These are phyloP conservation scores for Calonectria leucothoes DNA, from an alignment of 2,329 filamentous ascomycete genomes.

Conservation along the genomic window DNA sequence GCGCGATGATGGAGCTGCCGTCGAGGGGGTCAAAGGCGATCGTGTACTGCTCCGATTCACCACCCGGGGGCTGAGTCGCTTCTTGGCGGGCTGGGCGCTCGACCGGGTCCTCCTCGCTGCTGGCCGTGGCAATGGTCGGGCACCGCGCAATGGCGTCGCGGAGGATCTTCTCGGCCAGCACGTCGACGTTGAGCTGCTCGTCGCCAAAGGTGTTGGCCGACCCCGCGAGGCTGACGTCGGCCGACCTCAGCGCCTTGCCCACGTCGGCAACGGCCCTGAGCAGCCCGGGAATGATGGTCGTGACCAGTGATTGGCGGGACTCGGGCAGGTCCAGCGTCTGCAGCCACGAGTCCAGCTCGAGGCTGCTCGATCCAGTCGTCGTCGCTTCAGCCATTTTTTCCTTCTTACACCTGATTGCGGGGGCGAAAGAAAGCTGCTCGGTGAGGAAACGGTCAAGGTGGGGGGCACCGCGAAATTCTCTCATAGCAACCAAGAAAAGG, in stretches of 20 bases:
- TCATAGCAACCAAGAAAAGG: constrained; percentile 2
- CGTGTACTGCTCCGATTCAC: constrained; percentile 60
- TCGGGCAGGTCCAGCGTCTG: not conserved
- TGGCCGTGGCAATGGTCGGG: constrained; percentile 60
- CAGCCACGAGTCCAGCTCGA: constrained; percentile 18
- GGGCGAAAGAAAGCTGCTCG: not conserved
- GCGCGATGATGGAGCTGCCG: constrained; percentile 69
- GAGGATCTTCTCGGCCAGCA: constrained; percentile 61
- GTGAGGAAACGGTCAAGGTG: not conserved
- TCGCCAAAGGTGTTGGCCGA: constrained; percentile 69
- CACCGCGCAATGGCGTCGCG: constrained; percentile 57
- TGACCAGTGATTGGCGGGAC: constrained; percentile 4
- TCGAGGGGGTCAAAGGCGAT: constrained; percentile 74
- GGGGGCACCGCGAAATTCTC: constrained; percentile 5
- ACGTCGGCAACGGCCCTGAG: constrained; percentile 59
- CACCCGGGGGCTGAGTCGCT: not conserved
- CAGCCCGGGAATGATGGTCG: constrained; percentile 60
- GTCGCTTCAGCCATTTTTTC: constrained; percentile 3
- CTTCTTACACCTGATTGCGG: not conserved
- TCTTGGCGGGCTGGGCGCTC: constrained; percentile 50
- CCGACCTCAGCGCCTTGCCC: constrained; percentile 54
- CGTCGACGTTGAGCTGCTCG: constrained; percentile 69
- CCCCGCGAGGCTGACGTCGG: constrained; percentile 60
- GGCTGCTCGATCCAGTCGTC: not conserved
- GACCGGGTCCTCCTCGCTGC: constrained; percentile 71